Base-by-base conservation (phyloP, 768 basidiomycete genomes). In the Tulasnella sp. region DNA sequence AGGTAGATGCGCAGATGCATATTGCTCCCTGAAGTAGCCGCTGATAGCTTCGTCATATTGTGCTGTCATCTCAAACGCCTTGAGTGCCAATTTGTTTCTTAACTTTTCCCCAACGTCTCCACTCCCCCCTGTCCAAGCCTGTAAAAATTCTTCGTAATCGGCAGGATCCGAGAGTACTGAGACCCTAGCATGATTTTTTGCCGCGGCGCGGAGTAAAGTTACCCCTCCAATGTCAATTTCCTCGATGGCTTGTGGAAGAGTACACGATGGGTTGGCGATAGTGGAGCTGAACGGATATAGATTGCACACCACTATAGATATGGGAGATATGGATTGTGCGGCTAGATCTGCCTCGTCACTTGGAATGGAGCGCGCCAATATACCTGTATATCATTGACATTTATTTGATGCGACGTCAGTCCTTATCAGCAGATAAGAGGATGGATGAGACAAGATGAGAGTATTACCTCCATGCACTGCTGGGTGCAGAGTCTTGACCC, bases 171-270 rank as follows among this genome's bases (percentile, higher is more conserved):
- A 92, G 37, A 93, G 71, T 39, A 96, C 79, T 28, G 81, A 83
- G 25, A 92, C 89, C 37, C 92, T 83, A 45, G 74, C 85, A 69
- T 98, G 95, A 66, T 99, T 99, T 69, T 99, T 99, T 49, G 95
- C 95, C 2, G 93, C 95, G 6, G 93, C 95, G 35, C 95, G 84
- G 42, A 98, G 79, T 7, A 99, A 81, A 5, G 95, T 98, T 41
- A 99, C 95, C 24, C 95, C 95, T 5, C 95, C 95, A 52, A 99
- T 98, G 67, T 99, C 95, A 58, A 99, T 84, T 67, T 99, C 95
- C 65, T 99, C 95, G 53, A 98, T 82, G 4, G 93, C 93, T 42
- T 83, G 83, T 3, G 87, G 78, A 54, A 96, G 77, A 9, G 88
- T 91, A 68, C 91, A 92, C 57, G 77, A 77, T 0, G 90, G 86